Base-by-base conservation (phyloP, 2,329 filamentous ascomycete genomes). In the Botrytis squamosa region DNA sequence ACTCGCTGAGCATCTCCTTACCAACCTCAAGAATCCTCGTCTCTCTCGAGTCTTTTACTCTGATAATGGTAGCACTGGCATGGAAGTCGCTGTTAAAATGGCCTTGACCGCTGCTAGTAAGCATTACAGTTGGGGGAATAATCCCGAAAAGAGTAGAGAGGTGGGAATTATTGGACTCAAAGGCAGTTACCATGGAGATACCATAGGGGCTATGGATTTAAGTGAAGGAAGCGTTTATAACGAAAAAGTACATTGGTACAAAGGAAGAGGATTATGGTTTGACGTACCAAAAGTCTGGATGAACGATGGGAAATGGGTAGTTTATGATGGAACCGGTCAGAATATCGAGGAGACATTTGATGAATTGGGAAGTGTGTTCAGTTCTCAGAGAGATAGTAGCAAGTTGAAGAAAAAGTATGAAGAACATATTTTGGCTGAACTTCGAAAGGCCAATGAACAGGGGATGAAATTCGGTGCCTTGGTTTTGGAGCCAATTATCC, bases 11-110 rank as follows among this genome's bases (percentile, higher is more conserved):
- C 84, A 84, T 0, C 84, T 97, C 1, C 83, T 96, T 4, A 73
- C 84, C 1, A 85, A 85, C 0, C 82, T 92, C 9, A 81, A 84
- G 0, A 95, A 93, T 75, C 87, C 89, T 0, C 89, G 93, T 0
- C 83, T 96, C 3, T 84, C 82, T 1, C 90, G 91, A 52, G 91
- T 93, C 0, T 97, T 97, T 81, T 97, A 91, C 82, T 93, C 92
- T 0, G 94, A 97, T 79, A 94, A 97, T 78, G 88, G 94, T 8
- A 95, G 92, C 79, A 96, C 93, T 0, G 93, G 93, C 0, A 91
- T 92, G 81, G 93, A 97, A 81, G 93, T 95, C 1, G 93, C 92
- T 0, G 85, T 95, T 62, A 97, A 97, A 81, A 97, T 97, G 94
- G 93, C 88, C 0, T 84, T 97, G 0, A 87, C 92, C 8, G 93